Percentiles rank a stretch among this genome's conserved stretches.
phyloP scores from a whole-genome alignment of 768 basidiomycete genomes.

The Lactarius vividus region DNA sequence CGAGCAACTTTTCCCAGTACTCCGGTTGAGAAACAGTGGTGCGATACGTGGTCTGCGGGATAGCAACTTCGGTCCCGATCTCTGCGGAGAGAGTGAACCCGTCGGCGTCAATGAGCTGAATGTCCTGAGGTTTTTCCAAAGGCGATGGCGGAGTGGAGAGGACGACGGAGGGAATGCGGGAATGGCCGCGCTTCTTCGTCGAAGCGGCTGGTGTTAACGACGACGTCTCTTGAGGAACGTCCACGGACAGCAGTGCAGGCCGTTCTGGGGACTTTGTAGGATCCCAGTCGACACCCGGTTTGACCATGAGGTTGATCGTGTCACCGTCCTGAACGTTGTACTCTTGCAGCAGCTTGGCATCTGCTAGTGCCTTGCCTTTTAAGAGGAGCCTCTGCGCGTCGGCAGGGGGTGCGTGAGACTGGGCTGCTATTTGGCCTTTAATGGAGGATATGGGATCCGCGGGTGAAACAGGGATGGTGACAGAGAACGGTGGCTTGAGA shows the following conservation, averaged over 20 bases:
- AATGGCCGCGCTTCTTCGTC: slow-evolving; percentile 45
- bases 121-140: slow-evolving; percentile 48
- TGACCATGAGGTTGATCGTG: slow-evolving; percentile 83
- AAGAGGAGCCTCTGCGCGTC: slow-evolving; percentile 83
- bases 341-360: slow-evolving; percentile 86
- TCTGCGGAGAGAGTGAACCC: slow-evolving; percentile 42
- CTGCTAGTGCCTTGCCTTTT: slow-evolving; percentile 92
- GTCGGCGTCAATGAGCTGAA: slow-evolving; percentile 66
- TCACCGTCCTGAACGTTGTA: slow-evolving; percentile 81
- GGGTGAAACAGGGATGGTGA: slow-evolving; percentile 67
- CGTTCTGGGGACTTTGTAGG: slow-evolving; percentile 41
- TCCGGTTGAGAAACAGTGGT: slow-evolving; percentile 66
- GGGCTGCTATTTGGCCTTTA: slow-evolving; percentile 69
- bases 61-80: slow-evolving; percentile 34
- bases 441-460: slow-evolving; percentile 83
- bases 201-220: slow-evolving; percentile 25
- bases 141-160: slow-evolving; percentile 67
- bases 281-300: slow-evolving; percentile 69
- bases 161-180: slow-evolving; percentile 73
- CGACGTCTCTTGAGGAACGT: slow-evolving; percentile 12
- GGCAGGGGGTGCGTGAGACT: slow-evolving; percentile 68
- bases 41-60: slow-evolving; percentile 45
- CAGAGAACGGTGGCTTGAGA: slow-evolving; percentile 77
- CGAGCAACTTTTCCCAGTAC: slow-evolving; percentile 74
- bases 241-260: slow-evolving; percentile 21